Conservation (phyloP, 139 green algal genomes). For the Auxenochlorella protothecoides region DNA sequence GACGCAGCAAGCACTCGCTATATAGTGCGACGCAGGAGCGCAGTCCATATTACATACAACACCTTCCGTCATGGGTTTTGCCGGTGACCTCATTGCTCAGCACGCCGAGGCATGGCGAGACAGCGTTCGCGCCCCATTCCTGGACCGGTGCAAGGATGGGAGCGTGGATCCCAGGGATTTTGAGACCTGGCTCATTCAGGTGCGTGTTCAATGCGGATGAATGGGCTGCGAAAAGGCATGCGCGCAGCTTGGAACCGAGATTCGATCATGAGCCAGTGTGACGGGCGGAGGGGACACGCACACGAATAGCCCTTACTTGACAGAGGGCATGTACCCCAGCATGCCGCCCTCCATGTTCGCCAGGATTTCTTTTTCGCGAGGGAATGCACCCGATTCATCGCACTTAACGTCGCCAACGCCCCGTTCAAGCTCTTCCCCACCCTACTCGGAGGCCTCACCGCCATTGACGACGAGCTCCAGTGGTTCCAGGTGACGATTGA, state of each 20-base stretch:
- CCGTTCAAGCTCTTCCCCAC: neutral
- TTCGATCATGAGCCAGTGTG: no score
- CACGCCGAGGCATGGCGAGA: neutral
- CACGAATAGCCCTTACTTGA: no score
- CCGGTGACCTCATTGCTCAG: neutral
- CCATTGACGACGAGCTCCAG: constrained; percentile 9
- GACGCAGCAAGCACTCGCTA: no score
- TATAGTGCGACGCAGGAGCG: no score
- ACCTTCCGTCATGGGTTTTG: no score
- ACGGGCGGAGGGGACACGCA: no score
- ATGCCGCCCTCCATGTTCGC: no score
- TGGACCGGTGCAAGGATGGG: neutral
- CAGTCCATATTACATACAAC: no score
- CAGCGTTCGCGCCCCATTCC: neutral
- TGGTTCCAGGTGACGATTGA: constrained; percentile 8
- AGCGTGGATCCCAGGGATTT: constrained; percentile 4
- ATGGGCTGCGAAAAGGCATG: no score
- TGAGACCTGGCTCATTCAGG: constrained; percentile 12
- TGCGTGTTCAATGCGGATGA: neutral
- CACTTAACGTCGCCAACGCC: neutral
- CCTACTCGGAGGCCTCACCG: constrained; percentile 6
- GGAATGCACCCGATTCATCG: constrained; percentile 4
- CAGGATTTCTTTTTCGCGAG: constrained; percentile 7
- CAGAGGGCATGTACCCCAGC: no score
- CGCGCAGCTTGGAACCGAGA: no score